phyloP scores from a whole-genome alignment of 768 basidiomycete species.

The Russula lepida region DNA sequence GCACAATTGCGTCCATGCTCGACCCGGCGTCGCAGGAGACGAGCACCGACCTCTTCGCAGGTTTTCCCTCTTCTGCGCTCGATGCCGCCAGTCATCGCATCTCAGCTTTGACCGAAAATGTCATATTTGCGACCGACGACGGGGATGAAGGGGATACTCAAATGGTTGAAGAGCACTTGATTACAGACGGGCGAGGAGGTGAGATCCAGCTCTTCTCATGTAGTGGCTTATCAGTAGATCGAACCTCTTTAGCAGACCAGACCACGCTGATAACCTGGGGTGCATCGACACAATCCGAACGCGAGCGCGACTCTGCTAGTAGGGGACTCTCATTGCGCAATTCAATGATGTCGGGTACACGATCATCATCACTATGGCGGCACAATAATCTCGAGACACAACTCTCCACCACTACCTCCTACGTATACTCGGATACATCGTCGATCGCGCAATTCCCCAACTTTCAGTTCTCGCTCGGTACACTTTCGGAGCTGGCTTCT shows the following conservation, averaged over 20 bases:
- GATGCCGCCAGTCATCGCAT: slow-evolving; percentile 63
- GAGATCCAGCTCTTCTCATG: background rate
- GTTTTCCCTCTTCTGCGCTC: slow-evolving; percentile 38
- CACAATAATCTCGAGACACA: slow-evolving; percentile 10
- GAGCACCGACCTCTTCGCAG: slow-evolving; percentile 17
- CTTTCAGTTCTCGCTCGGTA: slow-evolving; percentile 65
- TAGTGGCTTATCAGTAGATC: background rate
- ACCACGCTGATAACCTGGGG: slow-evolving; percentile 13
- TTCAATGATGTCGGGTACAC: slow-evolving; percentile 1
- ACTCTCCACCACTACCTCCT: slow-evolving; percentile 24
- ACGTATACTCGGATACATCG: slow-evolving; percentile 49
- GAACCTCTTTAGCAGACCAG: background rate
- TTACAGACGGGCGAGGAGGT: background rate
- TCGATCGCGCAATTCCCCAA: slow-evolving; percentile 67
- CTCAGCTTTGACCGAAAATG: slow-evolving; percentile 60
- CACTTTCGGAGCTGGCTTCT: slow-evolving; percentile 39
- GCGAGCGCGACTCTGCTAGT: background rate
- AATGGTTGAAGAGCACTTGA: slow-evolving; percentile 7
- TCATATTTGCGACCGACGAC: slow-evolving; percentile 50
- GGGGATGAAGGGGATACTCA: slow-evolving; percentile 19
- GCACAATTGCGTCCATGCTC: slow-evolving; percentile 31
- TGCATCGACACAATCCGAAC: slow-evolving; percentile 8
- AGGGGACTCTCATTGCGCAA: slow-evolving; percentile 13
- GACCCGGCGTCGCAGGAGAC: slow-evolving; percentile 14
- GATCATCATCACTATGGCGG: background rate